phyloP scores from a whole-genome alignment of 495 filamentous ascomycete species.

The Lasiosphaeria hispida region DNA sequence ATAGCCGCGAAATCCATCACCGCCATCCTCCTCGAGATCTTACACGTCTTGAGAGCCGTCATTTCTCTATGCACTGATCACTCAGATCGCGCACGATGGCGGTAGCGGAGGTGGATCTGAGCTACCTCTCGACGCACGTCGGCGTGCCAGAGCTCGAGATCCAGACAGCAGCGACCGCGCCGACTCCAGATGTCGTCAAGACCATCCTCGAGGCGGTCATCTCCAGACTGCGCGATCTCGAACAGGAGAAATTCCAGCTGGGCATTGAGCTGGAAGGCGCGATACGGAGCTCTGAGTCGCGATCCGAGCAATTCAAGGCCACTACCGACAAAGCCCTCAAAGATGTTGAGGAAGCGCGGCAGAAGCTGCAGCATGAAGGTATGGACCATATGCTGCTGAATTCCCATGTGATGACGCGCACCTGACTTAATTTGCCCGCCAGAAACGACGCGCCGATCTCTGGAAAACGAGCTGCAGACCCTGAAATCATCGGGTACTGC shows the following conservation, averaged over 20 bases:
- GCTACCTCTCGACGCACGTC: conserved; percentile 73
- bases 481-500: conserved; percentile 73
- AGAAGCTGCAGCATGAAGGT: conserved; percentile 82
- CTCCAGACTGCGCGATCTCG: conserved; percentile 73
- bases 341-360: conserved; percentile 72
- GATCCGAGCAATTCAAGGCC: conserved; percentile 73
- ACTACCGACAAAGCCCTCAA: conserved; percentile 77
- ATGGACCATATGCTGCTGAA: conserved; percentile 23
- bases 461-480: conserved; percentile 78
- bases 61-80: conserved; percentile 20
- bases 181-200: conserved; percentile 74
- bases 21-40: too few species aligned
- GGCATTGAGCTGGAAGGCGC: conserved; percentile 93
- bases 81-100: conserved; percentile 58
- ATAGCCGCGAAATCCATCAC: neutral
- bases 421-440: conserved; percentile 4
- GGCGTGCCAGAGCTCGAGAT: conserved; percentile 68
- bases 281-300: conserved; percentile 74
- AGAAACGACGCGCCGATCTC: conserved; percentile 40
- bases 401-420: conserved; percentile 3
- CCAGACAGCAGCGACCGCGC: conserved; percentile 61
- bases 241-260: conserved; percentile 79
- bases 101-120: conserved; percentile 67
- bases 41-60: too few species aligned
- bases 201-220: conserved; percentile 65